Percentiles rank a stretch among this genome's conserved stretches.
Conservation (phyloP, 805 yeast genomes). For the Lipomyces mesembrius region DNA sequence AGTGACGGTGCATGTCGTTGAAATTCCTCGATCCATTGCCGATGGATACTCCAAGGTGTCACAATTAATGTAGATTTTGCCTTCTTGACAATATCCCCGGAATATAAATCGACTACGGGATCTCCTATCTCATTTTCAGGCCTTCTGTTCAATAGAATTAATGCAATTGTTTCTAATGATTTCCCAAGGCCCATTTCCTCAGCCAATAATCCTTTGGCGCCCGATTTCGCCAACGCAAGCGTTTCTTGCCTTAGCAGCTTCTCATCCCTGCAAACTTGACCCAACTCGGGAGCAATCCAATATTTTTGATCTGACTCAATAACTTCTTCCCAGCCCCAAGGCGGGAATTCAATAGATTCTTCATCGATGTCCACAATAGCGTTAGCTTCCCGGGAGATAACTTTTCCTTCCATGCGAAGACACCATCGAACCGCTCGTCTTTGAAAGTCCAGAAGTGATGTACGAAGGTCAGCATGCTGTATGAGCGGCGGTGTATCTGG, state of each 20-base stretch:
- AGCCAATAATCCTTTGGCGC: slow-evolving; percentile 64
- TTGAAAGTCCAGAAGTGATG: slow-evolving; percentile 40
- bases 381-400: slow-evolving; percentile 22
- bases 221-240: slow-evolving; percentile 27
- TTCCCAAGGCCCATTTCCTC: slow-evolving; percentile 99
- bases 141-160: slow-evolving; percentile 66
- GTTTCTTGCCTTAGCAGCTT: slow-evolving; percentile 32
- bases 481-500: slow-evolving; percentile 17
- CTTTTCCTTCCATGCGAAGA: slow-evolving; percentile 46
- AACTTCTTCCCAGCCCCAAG: slow-evolving; percentile 34
- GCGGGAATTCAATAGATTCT: slow-evolving; percentile 34
- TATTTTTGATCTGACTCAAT: slow-evolving; percentile 8
- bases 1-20: slow-evolving; percentile 61
- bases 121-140: slow-evolving; percentile 38
- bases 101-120: slow-evolving; percentile 41
- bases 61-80: slow-evolving; percentile 78
- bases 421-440: slow-evolving; percentile 48
- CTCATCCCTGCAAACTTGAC: slow-evolving; percentile 24
- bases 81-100: slow-evolving; percentile 53
- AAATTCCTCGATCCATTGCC: slow-evolving; percentile 87
- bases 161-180: slow-evolving; percentile 79
- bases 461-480: slow-evolving; percentile 23
- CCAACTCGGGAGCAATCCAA: slow-evolving; percentile 37
- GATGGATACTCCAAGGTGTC: slow-evolving; percentile 80
- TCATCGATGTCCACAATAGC: slow-evolving; percentile 38